phyloP scores from a whole-genome alignment of 768 basidiomycete genomes.

The Amanita exitialis region DNA sequence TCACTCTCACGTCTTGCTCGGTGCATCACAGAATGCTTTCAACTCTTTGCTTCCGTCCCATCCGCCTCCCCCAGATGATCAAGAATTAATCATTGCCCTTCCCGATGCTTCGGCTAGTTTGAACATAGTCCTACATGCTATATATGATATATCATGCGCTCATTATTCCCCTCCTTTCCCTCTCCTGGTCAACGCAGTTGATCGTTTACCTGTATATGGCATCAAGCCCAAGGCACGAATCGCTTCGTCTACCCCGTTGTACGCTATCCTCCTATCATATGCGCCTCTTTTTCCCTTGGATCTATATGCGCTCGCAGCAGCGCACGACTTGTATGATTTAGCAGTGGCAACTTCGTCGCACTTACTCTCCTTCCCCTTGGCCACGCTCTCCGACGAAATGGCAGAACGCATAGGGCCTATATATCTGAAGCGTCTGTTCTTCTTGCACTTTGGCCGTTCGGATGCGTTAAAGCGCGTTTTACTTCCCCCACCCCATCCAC shows the following conservation, averaged over 20 bases:
- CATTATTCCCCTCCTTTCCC: conserved; percentile 66
- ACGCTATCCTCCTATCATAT: conserved; percentile 49
- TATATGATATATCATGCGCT: conserved; percentile 65
- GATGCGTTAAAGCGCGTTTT: conserved; percentile 77
- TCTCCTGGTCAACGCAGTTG: conserved; percentile 45
- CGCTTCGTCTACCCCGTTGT: conserved; percentile 44
- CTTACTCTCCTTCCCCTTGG: conserved; percentile 61
- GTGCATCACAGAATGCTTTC: conserved; percentile 57
- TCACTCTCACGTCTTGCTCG: conserved; percentile 48
- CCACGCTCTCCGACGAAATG: conserved; percentile 60
- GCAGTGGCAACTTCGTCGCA: conserved; percentile 70
- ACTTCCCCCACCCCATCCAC: conserved; percentile 64
- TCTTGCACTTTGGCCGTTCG: conserved; percentile 72
- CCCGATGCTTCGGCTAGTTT: conserved; percentile 51
- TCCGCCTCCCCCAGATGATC: conserved; percentile 26
- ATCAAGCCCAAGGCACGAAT: conserved; percentile 38
- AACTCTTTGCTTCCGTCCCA: conserved; percentile 41
- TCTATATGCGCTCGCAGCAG: conserved; percentile 62
- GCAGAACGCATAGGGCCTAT: conserved; percentile 61
- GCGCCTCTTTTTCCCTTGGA: conserved; percentile 64
- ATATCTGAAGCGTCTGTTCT: conserved; percentile 76
- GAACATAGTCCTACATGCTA: conserved; percentile 63
- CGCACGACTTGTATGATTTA: conserved; percentile 57
- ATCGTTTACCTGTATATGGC: conserved; percentile 50
- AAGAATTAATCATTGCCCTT: conserved; percentile 42